These are phyloP conservation scores for Lumnitzera littorea DNA, from an alignment of 345 rosid genomes.

Conservation along the genomic window DNA sequence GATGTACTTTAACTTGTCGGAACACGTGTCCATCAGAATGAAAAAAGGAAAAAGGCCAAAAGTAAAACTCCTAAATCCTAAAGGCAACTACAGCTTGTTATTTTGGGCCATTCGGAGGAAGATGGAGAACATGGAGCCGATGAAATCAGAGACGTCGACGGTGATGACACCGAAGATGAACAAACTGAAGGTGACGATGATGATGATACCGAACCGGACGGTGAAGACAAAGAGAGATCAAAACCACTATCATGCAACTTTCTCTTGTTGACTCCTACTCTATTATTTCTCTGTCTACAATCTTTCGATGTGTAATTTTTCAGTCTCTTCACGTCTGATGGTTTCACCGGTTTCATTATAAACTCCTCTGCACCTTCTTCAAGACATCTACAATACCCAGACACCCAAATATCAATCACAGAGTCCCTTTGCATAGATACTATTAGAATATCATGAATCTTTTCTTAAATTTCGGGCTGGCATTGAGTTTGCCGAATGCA, in stretches of 20 bases:
- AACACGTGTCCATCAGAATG: too few species aligned
- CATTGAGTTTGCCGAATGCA: too few species aligned
- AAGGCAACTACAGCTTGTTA: slow-evolving; percentile 11
- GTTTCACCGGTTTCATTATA: slow-evolving; percentile 85
- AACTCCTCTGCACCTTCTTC: slow-evolving; percentile 99
- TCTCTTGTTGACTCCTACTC: slow-evolving; percentile 36
- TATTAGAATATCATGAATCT: too few species aligned
- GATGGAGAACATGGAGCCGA: slow-evolving; percentile 49
- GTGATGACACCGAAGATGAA: neutral
- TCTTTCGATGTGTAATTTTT: slow-evolving; percentile 48
- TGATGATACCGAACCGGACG: slow-evolving; percentile 11
- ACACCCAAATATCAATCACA: too few species aligned
- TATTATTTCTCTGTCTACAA: slow-evolving; percentile 10
- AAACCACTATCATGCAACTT: slow-evolving; percentile 37
- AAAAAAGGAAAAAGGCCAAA: too few species aligned
- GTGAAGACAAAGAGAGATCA: slow-evolving; percentile 19
- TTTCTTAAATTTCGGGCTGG: too few species aligned
- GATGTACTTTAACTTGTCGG: too few species aligned
- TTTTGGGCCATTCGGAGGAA: slow-evolving; percentile 42
- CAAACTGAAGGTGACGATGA: neutral
- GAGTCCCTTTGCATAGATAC: too few species aligned
- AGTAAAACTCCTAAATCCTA: too few species aligned
- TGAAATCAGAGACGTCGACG: slow-evolving; percentile 20
- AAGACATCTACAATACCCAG: slow-evolving; percentile 43
- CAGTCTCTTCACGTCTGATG: slow-evolving; percentile 71